phyloP scores from a whole-genome alignment of 345 rosid genomes.

The Limnanthes douglasii region DNA sequence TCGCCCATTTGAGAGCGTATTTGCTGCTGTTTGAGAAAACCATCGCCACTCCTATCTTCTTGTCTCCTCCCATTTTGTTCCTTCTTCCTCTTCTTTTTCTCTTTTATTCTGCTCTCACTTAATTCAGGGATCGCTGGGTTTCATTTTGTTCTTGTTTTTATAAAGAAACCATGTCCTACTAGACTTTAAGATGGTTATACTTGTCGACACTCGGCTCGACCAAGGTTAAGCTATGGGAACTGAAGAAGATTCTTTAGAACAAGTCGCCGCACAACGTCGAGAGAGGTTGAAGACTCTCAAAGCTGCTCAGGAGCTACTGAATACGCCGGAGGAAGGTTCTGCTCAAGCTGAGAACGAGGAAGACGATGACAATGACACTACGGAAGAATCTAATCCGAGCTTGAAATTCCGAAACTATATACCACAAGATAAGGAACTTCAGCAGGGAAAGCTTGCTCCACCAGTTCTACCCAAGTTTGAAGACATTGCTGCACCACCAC shows the following conservation, averaged over 20 bases:
- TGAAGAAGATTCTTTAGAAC: slow-evolving; percentile 58
- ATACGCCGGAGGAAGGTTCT: too few relatives aligned
- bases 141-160: too few relatives aligned
- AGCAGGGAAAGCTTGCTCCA: slow-evolving; percentile 73
- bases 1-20: slow-evolving; percentile 75
- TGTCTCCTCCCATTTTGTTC: slow-evolving; percentile 48
- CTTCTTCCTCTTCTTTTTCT: too few relatives aligned
- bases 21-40: slow-evolving; percentile 94
- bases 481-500: slow-evolving; percentile 50
- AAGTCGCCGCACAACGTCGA: slow-evolving; percentile 50
- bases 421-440: slow-evolving; percentile 91
- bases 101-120: too few relatives aligned
- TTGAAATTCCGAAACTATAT: slow-evolving; percentile 93
- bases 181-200: too few relatives aligned
- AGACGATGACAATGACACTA: slow-evolving; percentile 16
- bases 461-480: slow-evolving; percentile 83
- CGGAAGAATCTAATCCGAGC: slow-evolving; percentile 20
- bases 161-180: too few relatives aligned
- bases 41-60: slow-evolving; percentile 73
- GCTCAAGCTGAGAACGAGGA: slow-evolving; percentile 13
- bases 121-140: too few relatives aligned
- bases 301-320: slow-evolving; percentile 73
- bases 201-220: too few relatives aligned
- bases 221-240: slow-evolving; percentile 32
- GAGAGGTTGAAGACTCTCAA: slow-evolving; percentile 72